Evolutionary conservation across 805 yeast species (phyloP), one percentile per base, ranked within the genome.

Genomic region (Candida peoriensis): DNA sequence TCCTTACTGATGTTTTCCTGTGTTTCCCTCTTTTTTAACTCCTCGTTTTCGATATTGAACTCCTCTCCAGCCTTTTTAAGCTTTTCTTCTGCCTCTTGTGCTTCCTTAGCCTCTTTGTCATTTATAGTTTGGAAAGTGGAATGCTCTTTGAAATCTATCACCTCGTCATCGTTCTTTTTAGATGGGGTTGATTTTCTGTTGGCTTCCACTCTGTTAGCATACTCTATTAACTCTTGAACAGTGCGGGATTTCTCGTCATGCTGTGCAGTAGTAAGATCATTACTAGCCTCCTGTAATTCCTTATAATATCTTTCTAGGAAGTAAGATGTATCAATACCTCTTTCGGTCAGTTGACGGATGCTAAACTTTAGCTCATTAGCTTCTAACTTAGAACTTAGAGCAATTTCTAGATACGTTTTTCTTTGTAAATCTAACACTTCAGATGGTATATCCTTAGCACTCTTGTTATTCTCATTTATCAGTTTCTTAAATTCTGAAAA

Each of bases 221-320:
- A n/a, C n/a, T n/a, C n/a, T n/a, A n/a, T n/a, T n/a, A n/a, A n/a
- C n/a, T n/a, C n/a, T n/a, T n/a, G n/a, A n/a, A n/a, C n/a, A n/a
- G n/a, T n/a, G n/a, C n/a, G n/a, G n/a, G n/a, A n/a, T n/a, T n/a
- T n/a, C n/a, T n/a, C n/a, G n/a, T n/a, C n/a, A n/a, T n/a, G n/a
- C n/a, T n/a, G n/a, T n/a, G n/a, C n/a, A n/a, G n/a, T n/a, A n/a
- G n/a, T n/a, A n/a, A n/a, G n/a, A n/a, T n/a, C n/a, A n/a, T n/a
- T n/a, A n/a, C n/a, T n/a, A n/a, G n/a, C n/a, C n/a, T n/a, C n/a
- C n/a, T n/a, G n/a, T n/a, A n/a, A n/a, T n/a, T n/a, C n/a, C n/a
- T n/a, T n/a, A n/a, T n/a, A 30, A 9, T 41, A 38, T 5, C 38
- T 37, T 33, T 44, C 32, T 14, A 49, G 34, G 33, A 49, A 49